These are phyloP conservation scores for Saxophila tyrrhenica DNA, from an alignment of 495 filamentous ascomycete genomes.

Conservation along the genomic window DNA sequence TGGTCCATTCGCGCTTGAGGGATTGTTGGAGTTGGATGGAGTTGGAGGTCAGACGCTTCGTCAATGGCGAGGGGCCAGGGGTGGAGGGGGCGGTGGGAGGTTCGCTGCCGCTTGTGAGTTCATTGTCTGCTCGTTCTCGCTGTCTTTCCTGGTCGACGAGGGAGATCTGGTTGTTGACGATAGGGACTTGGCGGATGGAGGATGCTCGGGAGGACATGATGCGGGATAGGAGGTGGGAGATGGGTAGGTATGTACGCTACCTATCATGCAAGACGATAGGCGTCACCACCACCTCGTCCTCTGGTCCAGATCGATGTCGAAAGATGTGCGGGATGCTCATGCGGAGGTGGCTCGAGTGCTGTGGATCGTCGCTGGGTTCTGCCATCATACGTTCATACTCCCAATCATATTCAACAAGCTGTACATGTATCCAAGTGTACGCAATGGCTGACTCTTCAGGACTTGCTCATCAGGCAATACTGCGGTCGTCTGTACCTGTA, in stretches of 20 bases:
- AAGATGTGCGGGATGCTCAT: conserved; percentile 1
- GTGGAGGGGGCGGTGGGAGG: background rate
- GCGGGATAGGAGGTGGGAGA: background rate
- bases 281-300: conserved; percentile 1
- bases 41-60: conserved; percentile 14
- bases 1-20: conserved; percentile 33
- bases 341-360: background rate
- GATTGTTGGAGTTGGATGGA: conserved; percentile 10
- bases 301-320: background rate
- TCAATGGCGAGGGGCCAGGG: background rate
- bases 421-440: no score
- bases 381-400: conserved; percentile 1
- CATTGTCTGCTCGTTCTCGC: conserved; percentile 8
- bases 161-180: conserved; percentile 45
- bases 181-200: conserved; percentile 6
- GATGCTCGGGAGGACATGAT: conserved; percentile 11
- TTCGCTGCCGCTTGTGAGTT: conserved; percentile 8
- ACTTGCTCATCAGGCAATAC: no score
- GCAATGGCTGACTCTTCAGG: no score
- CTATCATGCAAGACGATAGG: conserved; percentile 12
- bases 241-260: background rate
- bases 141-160: conserved; percentile 41
- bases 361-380: background rate
- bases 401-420: no score
- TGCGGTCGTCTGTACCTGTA: no score